Percentiles rank a stretch among this genome's conserved stretches.
Evolutionary conservation across 805 yeast species (phyloP).

Genomic region (Ogataea trehaloabstinens): DNA sequence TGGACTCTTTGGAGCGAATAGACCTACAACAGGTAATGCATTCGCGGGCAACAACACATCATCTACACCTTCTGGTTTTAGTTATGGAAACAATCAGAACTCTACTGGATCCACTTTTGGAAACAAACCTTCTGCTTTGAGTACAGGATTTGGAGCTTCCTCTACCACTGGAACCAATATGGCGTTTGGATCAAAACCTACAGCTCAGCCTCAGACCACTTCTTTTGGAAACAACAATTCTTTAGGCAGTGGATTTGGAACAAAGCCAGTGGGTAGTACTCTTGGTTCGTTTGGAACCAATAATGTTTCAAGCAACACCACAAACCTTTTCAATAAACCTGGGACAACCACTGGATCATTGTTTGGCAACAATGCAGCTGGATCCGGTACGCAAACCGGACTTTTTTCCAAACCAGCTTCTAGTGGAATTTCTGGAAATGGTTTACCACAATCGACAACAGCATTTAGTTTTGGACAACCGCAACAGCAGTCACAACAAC

Average conservation of each 20-base stretch:
- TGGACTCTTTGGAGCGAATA: constrained; percentile 38
- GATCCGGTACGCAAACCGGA: constrained; percentile 7
- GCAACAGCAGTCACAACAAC: constrained; percentile 23
- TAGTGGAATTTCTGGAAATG: constrained; percentile 45
- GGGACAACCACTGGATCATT: constrained; percentile 15
- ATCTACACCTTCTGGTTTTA: constrained; percentile 15
- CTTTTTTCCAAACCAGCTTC: constrained; percentile 19
- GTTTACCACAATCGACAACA: constrained; percentile 6
- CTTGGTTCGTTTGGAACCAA: constrained; percentile 12
- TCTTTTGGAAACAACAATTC: constrained; percentile 15
- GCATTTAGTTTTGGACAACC: constrained; percentile 12
- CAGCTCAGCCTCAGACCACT: constrained; percentile 11
- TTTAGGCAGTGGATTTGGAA: constrained; percentile 28
- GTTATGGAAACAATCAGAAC: constrained; percentile 10
- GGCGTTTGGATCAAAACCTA: constrained; percentile 34
- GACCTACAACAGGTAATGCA: constrained; percentile 23
- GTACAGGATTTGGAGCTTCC: constrained; percentile 32
- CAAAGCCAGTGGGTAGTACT: constrained; percentile 14
- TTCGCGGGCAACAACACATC: constrained; percentile 24
- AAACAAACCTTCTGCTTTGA: constrained; percentile 11
- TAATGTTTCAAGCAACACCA: constrained; percentile 21
- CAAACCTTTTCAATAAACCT: constrained; percentile 38
- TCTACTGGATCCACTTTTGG: constrained; percentile 41
- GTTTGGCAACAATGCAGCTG: constrained; percentile 30
- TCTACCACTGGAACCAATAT: constrained; percentile 29